Percentiles rank a stretch among this genome's conserved stretches.
Evolutionary conservation across 176 grass and related monocot genomes (phyloP).

Genomic region (Paspalum notatum): DNA sequence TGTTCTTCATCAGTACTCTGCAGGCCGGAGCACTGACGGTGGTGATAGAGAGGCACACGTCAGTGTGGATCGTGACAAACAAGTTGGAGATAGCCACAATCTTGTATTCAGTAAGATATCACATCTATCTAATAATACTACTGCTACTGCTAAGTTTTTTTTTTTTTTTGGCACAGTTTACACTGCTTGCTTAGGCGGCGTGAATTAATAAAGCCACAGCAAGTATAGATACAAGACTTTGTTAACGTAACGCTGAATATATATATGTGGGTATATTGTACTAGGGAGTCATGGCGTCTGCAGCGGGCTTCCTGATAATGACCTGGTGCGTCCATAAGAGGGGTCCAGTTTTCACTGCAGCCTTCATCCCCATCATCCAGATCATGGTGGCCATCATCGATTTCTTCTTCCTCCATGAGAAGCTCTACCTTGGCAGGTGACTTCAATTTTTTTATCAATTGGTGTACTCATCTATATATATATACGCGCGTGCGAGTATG

Average conservation of each 20-base stretch:
- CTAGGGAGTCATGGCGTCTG: conserved; percentile 81
- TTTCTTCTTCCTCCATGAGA: conserved; percentile 66
- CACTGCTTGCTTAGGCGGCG: not conserved
- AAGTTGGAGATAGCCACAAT: conserved; percentile 67
- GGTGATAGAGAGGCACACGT: conserved; percentile 43
- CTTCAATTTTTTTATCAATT: too few species aligned
- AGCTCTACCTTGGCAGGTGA: conserved; percentile 73
- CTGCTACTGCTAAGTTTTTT: not conserved
- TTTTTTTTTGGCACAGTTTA: not conserved
- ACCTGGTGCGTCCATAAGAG: conserved; percentile 86
- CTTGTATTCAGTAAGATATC: conserved; percentile 63
- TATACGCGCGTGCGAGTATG: not conserved
- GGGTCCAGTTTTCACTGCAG: conserved; percentile 83
- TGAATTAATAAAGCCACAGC: not conserved
- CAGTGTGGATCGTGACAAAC: conserved; percentile 57
- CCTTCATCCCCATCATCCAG: conserved; percentile 77
- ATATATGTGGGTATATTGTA: not conserved
- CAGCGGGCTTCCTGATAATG: conserved; percentile 65
- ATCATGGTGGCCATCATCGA: conserved; percentile 84
- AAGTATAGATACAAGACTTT: not conserved
- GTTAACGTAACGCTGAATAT: not conserved
- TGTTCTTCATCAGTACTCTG: conserved; percentile 81
- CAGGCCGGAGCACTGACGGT: conserved; percentile 51
- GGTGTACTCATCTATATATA: not conserved
- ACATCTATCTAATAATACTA: not conserved